These are phyloP conservation scores for Debaryomyces singareniensis DNA, from an alignment of 1,139 yeast genomes.

Conservation along the genomic window DNA sequence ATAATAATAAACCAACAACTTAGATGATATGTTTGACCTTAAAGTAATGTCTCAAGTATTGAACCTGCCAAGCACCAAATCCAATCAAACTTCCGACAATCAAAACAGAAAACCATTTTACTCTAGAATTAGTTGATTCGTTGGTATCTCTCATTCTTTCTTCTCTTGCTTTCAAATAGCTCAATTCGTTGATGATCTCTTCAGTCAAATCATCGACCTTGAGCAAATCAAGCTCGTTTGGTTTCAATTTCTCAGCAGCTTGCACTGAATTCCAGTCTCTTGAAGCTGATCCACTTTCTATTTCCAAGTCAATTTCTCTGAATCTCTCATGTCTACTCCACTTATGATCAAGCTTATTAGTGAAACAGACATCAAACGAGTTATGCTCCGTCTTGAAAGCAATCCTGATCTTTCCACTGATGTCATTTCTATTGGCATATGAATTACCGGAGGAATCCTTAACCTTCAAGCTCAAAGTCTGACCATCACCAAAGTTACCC, in stretches of 20 bases:
- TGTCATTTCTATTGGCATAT: slow-evolving; percentile 57
- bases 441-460: slow-evolving; percentile 68
- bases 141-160: slow-evolving; percentile 92
- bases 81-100: slow-evolving; percentile 64
- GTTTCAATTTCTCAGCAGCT: slow-evolving; percentile 87
- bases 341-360: slow-evolving; percentile 47
- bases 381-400: slow-evolving; percentile 82
- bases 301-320: slow-evolving; percentile 78
- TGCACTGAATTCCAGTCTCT: slow-evolving; percentile 97
- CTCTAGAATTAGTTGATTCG: slow-evolving; percentile 86
- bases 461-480: slow-evolving; percentile 55
- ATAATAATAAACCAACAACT: too few relatives aligned
- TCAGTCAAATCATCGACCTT: slow-evolving; percentile 76
- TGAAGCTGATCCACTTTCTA: slow-evolving; percentile 94
- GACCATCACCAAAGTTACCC: slow-evolving; percentile 83
- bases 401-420: slow-evolving; percentile 45
- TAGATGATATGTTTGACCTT: slow-evolving; percentile 88
- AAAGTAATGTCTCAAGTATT: slow-evolving; percentile 87
- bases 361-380: slow-evolving; percentile 87
- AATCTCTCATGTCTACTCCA: slow-evolving; percentile 27
- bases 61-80: slow-evolving; percentile 88
- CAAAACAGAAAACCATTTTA: slow-evolving; percentile 72
- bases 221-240: slow-evolving; percentile 83
- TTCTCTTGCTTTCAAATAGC: slow-evolving; percentile 81
- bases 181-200: slow-evolving; percentile 72